Evolutionary conservation across 805 yeast genomes (phyloP).

Genomic region (Zygosaccharomyces kombuchaensis): DNA sequence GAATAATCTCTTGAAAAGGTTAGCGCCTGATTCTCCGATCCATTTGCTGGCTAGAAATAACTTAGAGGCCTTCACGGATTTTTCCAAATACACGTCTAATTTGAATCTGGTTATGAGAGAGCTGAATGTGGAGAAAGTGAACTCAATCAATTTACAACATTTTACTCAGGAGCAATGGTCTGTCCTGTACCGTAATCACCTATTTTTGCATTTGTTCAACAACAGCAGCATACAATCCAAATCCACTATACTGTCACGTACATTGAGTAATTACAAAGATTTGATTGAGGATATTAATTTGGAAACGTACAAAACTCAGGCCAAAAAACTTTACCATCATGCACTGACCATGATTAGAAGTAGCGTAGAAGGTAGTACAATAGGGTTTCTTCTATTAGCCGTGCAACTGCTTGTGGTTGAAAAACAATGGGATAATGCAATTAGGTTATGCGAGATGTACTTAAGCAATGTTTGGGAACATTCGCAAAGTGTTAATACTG

Average conservation of each 20-base stretch:
- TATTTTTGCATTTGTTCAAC: slow-evolving; percentile 28
- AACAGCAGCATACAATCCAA: slow-evolving; percentile 20
- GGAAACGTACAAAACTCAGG: slow-evolving; percentile 31
- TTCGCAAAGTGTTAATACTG: neutral
- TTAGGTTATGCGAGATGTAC: slow-evolving; percentile 25
- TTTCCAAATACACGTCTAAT: slow-evolving; percentile 32
- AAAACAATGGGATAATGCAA: slow-evolving; percentile 30
- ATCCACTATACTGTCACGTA: slow-evolving; percentile 21
- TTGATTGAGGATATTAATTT: slow-evolving; percentile 21
- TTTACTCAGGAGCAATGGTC: slow-evolving; percentile 30
- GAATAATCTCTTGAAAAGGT: slow-evolving; percentile 26
- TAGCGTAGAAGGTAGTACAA: slow-evolving; percentile 18
- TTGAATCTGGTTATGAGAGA: slow-evolving; percentile 35
- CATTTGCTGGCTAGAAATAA: slow-evolving; percentile 34
- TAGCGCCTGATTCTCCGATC: slow-evolving; percentile 27
- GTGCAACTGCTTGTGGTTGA: slow-evolving; percentile 28
- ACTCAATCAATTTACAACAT: slow-evolving; percentile 19
- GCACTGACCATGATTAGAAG: slow-evolving; percentile 21
- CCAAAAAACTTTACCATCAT: slow-evolving; percentile 27
- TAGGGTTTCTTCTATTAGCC: slow-evolving; percentile 26
- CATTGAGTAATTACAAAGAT: slow-evolving; percentile 23
- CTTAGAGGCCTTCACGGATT: slow-evolving; percentile 24
- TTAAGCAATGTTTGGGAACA: slow-evolving; percentile 16
- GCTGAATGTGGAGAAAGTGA: slow-evolving; percentile 26
- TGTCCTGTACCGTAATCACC: slow-evolving; percentile 18